phyloP scores from a whole-genome alignment of 768 basidiomycete genomes.

The Rhizopogon salebrosus region DNA sequence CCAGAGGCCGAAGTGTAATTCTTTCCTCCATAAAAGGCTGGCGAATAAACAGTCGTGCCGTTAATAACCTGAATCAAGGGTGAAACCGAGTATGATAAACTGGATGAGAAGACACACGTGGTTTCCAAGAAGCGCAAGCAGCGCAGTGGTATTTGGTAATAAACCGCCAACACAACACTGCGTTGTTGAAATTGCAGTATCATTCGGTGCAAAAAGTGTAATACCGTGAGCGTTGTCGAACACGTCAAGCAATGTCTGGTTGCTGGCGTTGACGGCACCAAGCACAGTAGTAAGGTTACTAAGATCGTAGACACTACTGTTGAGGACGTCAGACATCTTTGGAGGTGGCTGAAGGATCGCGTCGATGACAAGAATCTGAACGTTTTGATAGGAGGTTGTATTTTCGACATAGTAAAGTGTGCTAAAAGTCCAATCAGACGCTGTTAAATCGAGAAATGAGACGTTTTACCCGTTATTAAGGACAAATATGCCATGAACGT shows the following conservation, averaged over 20 bases:
- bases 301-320: slow-evolving; percentile 33
- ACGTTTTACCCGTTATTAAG: slow-evolving; percentile 44
- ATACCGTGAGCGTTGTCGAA: slow-evolving; percentile 42
- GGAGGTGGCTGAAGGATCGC: slow-evolving; percentile 51
- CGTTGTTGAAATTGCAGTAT: slow-evolving; percentile 40
- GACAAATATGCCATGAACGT: slow-evolving; percentile 34
- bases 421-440: slow-evolving; percentile 1
- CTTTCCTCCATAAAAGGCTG: slow-evolving; percentile 30
- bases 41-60: slow-evolving; percentile 62
- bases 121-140: slow-evolving; percentile 46
- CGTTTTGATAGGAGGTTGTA: slow-evolving; percentile 32
- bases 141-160: slow-evolving; percentile 39
- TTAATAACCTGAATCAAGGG: slow-evolving; percentile 47
- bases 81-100: not conserved
- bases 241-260: slow-evolving; percentile 22
- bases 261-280: slow-evolving; percentile 6
- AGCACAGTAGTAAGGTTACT: slow-evolving; percentile 33
- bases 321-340: slow-evolving; percentile 37
- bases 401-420: slow-evolving; percentile 33
- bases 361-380: slow-evolving; percentile 44
- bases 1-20: slow-evolving; percentile 54
- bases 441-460: not conserved
- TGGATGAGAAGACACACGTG: slow-evolving; percentile 39
- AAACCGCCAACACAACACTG: slow-evolving; percentile 28
- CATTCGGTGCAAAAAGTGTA: slow-evolving; percentile 64